Evolutionary conservation across 2,329 filamentous ascomycete species (phyloP), one percentile per base, ranked within the genome.

Genomic region (Xenoacremonium recifei): DNA sequence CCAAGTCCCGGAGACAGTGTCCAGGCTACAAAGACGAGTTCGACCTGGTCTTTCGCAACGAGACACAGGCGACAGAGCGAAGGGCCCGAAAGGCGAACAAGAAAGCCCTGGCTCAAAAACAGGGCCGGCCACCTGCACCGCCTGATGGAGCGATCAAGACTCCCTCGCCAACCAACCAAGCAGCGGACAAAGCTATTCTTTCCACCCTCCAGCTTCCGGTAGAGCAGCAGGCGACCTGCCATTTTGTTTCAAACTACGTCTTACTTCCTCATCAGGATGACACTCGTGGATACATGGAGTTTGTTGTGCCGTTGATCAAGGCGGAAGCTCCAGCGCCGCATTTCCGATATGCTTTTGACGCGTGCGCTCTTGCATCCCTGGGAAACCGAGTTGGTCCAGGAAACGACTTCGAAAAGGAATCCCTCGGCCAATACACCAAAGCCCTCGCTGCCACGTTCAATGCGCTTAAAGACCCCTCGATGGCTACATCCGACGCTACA

Each of bases 21-120:
- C 82, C 82, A 3, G 82, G 82, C 34, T 85, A 85, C 63, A 81
- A 80, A 59, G 80, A 86, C 57, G 82, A 86, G 50, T 85, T 87
- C 53, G 84, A 88, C 53, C 66, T 87, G 18, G 77, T 88, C 40
- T 86, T 87, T 54, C 80, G 84, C 42, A 84, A 87, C 60, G 84
- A 87, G 66, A 87, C 84, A 20, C 77, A 79, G 51, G 81, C 82
- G 2, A 84, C 83, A 23, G 81, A 82, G 55, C 73, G 77, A 47
- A 75, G 82, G 55, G 82, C 79, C 13, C 73, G 75, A 42, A 80
- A 76, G 55, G 72, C 75, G 31, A 76, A 63, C 59, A 73, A 68
- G 58, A 80, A 77, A 50, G 64, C 66, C 2, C 50, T 66, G 25
- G 58, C 60, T 11, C 61, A 65, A 19, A 75, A 64, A 51, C 47